These are phyloP conservation scores for Monosporozyma servazzii DNA, from an alignment of 805 yeast species.

Conservation along the genomic window DNA sequence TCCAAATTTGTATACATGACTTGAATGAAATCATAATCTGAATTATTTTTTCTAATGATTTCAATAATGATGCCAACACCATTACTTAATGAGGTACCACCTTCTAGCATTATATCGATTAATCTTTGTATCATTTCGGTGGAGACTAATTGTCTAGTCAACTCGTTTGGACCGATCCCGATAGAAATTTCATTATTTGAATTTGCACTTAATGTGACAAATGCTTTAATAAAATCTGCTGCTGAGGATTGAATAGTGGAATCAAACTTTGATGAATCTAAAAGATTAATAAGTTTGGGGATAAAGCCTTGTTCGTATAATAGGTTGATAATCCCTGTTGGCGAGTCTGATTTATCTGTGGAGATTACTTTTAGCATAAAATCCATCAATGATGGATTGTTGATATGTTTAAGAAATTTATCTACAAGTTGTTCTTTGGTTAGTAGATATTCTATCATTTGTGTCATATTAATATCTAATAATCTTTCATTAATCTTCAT, in stretches of 20 bases:
- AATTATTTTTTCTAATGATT: slow-evolving; percentile 86
- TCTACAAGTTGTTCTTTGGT: slow-evolving; percentile 62
- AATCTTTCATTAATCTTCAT: slow-evolving; percentile 87
- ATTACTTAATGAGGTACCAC: slow-evolving; percentile 81
- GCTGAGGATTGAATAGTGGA: slow-evolving; percentile 82
- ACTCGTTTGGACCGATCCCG: slow-evolving; percentile 91
- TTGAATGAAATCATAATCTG: slow-evolving; percentile 86
- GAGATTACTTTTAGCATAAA: slow-evolving; percentile 80
- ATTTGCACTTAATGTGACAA: slow-evolving; percentile 87
- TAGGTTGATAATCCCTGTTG: slow-evolving; percentile 77
- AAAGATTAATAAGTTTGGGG: slow-evolving; percentile 57
- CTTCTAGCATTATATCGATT: slow-evolving; percentile 66
- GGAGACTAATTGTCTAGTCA: slow-evolving; percentile 83
- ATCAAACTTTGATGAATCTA: slow-evolving; percentile 46
- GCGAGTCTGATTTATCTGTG: slow-evolving; percentile 81
- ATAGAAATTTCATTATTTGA: slow-evolving; percentile 79
- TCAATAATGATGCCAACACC: slow-evolving; percentile 93
- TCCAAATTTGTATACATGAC: slow-evolving; percentile 73
- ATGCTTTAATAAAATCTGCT: slow-evolving; percentile 88
- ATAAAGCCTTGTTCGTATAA: slow-evolving; percentile 67
- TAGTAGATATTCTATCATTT: slow-evolving; percentile 59
- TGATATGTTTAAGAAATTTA: slow-evolving; percentile 74
- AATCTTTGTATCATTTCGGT: slow-evolving; percentile 55
- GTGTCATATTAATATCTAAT: slow-evolving; percentile 79
- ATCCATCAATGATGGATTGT: slow-evolving; percentile 91